Evolutionary conservation across 805 yeast genomes (phyloP), one percentile per base, ranked within the genome.

Genomic region (Ascoidea rubescens): DNA sequence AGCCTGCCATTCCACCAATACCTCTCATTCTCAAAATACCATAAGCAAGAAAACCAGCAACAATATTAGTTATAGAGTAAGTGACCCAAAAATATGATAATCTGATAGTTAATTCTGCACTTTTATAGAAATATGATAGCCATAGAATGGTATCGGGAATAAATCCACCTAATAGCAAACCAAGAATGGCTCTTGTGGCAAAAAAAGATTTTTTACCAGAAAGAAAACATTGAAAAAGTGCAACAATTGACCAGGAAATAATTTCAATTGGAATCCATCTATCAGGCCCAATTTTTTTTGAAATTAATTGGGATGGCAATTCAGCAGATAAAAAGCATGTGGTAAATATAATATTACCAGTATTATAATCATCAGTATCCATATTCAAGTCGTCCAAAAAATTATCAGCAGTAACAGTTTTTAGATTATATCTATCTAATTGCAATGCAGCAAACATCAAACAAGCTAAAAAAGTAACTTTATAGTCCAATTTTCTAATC

Each of bases 371-470:
- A 48, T 58, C 57, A 14, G 74, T 75, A 5, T 58, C 50, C 49
- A 75, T 60, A 2, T 66, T 64, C 54, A 75, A 59, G 53, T 73
- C 79, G 12, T 65, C 64, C 55, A 68, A 68, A 55, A 77, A 61
- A 14, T 78, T 79, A 46, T 77, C 80, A 45, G 74, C 66, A 53
- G 77, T 67, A 1, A 80, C 80, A 58, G 74, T 71, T 10, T 80
- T 81, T 56, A 77, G 73, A 57, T 75, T 77, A 55, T 74, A 72
- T 51, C 81, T 59, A 60, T 77, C 81, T 50, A 77, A 64, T 57
- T 71, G 77, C 50, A 76, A 72, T 52, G 76, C 62, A 55, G 77
- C 68, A 55, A 75, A 76, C 42, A 77, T 66, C 33, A 68, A 60
- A 31, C 75, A 71, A 21, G 28, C 28, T 68, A 71, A 69, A 46